These are phyloP conservation scores for Solanum habrochaites DNA, from an alignment of 257 asterid species.

Conservation along the genomic window DNA sequence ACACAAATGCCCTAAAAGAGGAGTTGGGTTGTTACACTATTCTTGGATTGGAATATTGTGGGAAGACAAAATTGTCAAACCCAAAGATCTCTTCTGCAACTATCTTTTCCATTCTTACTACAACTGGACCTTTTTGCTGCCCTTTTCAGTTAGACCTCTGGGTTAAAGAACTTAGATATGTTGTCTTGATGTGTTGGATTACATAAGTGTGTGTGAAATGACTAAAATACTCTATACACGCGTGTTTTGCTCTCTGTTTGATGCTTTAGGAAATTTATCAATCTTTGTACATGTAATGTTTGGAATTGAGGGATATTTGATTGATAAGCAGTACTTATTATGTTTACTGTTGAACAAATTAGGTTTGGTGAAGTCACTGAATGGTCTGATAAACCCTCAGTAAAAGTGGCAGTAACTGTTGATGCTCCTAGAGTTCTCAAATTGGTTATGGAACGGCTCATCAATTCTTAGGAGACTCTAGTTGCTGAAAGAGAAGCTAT, in stretches of 20 bases:
- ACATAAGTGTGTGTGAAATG: neutral
- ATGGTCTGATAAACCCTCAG: conserved; percentile 75
- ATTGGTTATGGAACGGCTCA: conserved; percentile 82
- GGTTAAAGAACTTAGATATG: neutral
- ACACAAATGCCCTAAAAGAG: neutral
- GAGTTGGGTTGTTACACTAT: neutral
- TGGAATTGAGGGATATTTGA: neutral
- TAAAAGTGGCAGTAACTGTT: conserved; percentile 90
- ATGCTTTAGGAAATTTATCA: neutral
- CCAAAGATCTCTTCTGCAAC: neutral
- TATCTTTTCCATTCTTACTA: neutral
- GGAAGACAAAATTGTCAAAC: neutral
- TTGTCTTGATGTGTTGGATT: neutral
- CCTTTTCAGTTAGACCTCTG: neutral
- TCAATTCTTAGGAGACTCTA: conserved; percentile 26
- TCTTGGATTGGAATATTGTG: neutral
- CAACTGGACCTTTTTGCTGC: neutral
- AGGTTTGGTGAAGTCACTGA: conserved; percentile 78
- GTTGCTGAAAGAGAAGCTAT: neutral
- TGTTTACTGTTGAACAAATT: neutral
- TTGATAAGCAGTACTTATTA: neutral
- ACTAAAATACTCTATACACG: neutral
- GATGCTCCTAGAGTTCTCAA: conserved; percentile 71
- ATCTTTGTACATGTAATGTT: neutral
- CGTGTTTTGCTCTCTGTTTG: neutral